Percentiles rank a stretch among this genome's conserved stretches.
phyloP scores from a whole-genome alignment of 2,329 filamentous ascomycete genomes.

The Penicillium sp. region DNA sequence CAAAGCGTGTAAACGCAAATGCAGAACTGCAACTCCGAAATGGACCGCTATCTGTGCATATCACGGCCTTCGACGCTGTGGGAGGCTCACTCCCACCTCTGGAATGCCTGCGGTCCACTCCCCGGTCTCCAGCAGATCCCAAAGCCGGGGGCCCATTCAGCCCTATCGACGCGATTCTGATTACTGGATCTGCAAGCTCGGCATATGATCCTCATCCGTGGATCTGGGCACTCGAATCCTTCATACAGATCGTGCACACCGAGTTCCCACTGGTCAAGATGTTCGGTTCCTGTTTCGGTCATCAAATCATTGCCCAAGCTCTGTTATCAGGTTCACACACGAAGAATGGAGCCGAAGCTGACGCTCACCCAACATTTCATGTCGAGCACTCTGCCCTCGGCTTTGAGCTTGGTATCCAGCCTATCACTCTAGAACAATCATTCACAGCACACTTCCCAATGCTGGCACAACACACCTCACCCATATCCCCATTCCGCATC shows the following conservation, averaged over 20 bases:
- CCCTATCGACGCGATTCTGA: slow-evolving; percentile 31
- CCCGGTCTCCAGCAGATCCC: slow-evolving; percentile 6
- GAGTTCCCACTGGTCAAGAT: slow-evolving; percentile 29
- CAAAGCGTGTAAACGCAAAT: slow-evolving; percentile 25
- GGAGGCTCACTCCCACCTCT: slow-evolving; percentile 30
- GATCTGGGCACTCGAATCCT: slow-evolving; percentile 24
- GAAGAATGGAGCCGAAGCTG: neutral
- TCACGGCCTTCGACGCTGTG: slow-evolving; percentile 35
- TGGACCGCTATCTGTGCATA: slow-evolving; percentile 23
- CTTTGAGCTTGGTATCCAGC: slow-evolving; percentile 32
- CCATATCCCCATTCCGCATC: slow-evolving; percentile 21
- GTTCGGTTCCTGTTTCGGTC: slow-evolving; percentile 37
- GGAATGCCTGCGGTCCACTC: slow-evolving; percentile 19
- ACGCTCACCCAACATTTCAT: slow-evolving; percentile 6
- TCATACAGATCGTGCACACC: slow-evolving; percentile 24
- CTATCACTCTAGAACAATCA: slow-evolving; percentile 21
- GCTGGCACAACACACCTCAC: neutral
- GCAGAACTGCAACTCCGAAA: slow-evolving; percentile 1
- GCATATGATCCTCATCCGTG: slow-evolving; percentile 27
- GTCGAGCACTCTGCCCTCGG: slow-evolving; percentile 24
- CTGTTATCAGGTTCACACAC: slow-evolving; percentile 13
- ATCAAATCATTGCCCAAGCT: slow-evolving; percentile 33
- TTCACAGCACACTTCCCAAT: slow-evolving; percentile 18
- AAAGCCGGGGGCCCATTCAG: slow-evolving; percentile 3
- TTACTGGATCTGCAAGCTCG: slow-evolving; percentile 29